Conservation (phyloP, 352 stramenopile genomes). For the Phytopythium ostracodes region DNA sequence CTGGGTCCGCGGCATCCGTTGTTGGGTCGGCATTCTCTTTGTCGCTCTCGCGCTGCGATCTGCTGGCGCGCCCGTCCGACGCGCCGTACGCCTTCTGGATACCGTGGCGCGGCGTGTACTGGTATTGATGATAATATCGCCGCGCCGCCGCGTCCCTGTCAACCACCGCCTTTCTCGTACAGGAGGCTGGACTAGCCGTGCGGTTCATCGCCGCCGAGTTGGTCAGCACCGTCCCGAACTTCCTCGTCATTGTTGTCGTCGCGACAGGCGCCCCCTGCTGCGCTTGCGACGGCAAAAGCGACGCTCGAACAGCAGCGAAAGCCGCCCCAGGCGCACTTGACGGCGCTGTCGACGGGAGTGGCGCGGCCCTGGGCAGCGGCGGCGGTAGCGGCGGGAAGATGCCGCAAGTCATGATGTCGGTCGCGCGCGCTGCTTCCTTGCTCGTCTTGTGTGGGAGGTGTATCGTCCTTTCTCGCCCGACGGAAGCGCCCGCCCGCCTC, state of each 20-base stretch:
- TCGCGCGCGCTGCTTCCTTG: not conserved
- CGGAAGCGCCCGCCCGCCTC: not conserved
- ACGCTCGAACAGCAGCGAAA: not conserved
- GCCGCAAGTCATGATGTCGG: not conserved
- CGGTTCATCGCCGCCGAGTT: not conserved
- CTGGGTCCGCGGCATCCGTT: too few relatives aligned
- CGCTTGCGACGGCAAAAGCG: too few relatives aligned
- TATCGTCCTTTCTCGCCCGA: not conserved
- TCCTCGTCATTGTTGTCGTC: not conserved
- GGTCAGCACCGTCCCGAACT: conserved; percentile 3
- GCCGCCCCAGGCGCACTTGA: not conserved
- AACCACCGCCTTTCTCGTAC: not conserved
- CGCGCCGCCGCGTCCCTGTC: conserved; percentile 1
- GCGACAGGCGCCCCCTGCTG: not conserved
- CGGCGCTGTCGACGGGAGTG: not conserved
- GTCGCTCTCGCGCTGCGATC: not conserved
- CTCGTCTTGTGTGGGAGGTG: not conserved
- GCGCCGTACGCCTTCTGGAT: conserved; percentile 3
- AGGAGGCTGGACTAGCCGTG: not conserved
- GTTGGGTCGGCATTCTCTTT: not conserved
- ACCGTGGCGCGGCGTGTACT: conserved; percentile 10
- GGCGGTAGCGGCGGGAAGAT: conserved; percentile 6
- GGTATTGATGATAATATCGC: conserved; percentile 17
- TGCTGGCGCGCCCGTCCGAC: not conserved
- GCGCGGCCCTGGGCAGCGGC: conserved; percentile 2